Evolutionary conservation across 2,329 filamentous ascomycete species (phyloP).

Genomic region (Tolypocladium endophyticum): DNA sequence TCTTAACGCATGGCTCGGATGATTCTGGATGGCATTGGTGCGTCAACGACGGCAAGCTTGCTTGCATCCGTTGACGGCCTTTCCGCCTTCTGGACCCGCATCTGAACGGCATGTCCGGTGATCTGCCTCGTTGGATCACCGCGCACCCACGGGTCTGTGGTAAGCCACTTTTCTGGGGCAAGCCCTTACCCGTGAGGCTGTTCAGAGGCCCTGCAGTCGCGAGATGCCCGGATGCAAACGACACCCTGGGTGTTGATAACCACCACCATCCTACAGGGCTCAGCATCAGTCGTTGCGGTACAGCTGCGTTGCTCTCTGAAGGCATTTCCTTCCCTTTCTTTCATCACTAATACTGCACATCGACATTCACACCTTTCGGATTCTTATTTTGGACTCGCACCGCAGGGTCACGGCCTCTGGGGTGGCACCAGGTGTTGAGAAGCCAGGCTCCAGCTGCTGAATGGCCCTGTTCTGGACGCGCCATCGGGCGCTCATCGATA

Average conservation of each 20-base stretch:
- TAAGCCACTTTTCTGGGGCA: not conserved
- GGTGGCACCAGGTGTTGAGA: conserved; percentile 17
- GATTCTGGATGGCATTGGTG: conserved; percentile 10
- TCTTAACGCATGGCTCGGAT: conserved; percentile 29
- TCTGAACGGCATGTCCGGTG: conserved; percentile 31
- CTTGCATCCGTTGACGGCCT: conserved; percentile 3
- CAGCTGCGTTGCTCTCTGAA: conserved; percentile 19
- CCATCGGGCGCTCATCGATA: not conserved
- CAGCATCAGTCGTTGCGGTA: conserved; percentile 25
- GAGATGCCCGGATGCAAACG: conserved; percentile 3
- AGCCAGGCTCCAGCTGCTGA: not conserved
- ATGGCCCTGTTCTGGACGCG: not conserved
- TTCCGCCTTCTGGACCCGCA: conserved; percentile 9
- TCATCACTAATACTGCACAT: conserved; percentile 12
- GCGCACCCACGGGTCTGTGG: not conserved
- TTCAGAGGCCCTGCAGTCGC: conserved; percentile 3
- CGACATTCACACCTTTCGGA: conserved; percentile 6
- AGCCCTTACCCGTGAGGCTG: not conserved
- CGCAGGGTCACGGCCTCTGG: conserved; percentile 21
- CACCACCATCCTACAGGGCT: conserved; percentile 1
- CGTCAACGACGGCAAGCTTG: conserved; percentile 4
- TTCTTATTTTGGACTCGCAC: conserved; percentile 13
- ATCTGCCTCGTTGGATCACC: conserved; percentile 12
- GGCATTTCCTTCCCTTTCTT: conserved; percentile 18
- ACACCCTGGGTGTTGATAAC: not conserved